Evolutionary conservation across 805 yeast genomes (phyloP).

Genomic region (Lachancea kluyveri): DNA sequence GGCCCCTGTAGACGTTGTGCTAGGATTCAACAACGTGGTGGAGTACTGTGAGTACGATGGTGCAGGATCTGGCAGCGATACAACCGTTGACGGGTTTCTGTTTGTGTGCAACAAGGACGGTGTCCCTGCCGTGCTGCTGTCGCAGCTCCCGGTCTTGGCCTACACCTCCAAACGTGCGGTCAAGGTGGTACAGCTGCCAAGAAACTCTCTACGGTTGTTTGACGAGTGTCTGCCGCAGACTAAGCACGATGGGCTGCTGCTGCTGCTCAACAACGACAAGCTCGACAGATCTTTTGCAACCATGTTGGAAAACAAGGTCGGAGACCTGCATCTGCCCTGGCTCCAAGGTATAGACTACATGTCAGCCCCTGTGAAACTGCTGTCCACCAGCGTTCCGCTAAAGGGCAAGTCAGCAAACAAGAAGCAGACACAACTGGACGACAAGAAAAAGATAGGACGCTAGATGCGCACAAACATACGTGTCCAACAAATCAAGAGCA

Average conservation of each 20-base stretch:
- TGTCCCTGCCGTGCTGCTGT: slow-evolving; percentile 42
- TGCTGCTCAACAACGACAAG: slow-evolving; percentile 18
- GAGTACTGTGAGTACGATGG: slow-evolving; percentile 41
- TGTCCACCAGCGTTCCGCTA: slow-evolving; percentile 6
- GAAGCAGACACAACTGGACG: too few species aligned
- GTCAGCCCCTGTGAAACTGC: slow-evolving; percentile 3
- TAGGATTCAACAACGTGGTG: slow-evolving; percentile 55
- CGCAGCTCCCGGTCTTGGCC: slow-evolving; percentile 53
- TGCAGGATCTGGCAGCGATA: slow-evolving; percentile 6
- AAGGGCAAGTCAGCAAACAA: too few species aligned
- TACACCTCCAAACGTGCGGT: slow-evolving; percentile 35
- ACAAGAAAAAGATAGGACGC: too few species aligned
- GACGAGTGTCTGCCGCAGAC: slow-evolving; percentile 7
- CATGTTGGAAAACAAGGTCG: slow-evolving; percentile 16
- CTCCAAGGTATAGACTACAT: slow-evolving; percentile 7
- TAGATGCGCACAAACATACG: too few species aligned
- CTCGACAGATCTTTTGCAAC: slow-evolving; percentile 16
- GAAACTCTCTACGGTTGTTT: slow-evolving; percentile 26
- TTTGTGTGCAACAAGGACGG: slow-evolving; percentile 60
- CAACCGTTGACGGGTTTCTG: slow-evolving; percentile 25
- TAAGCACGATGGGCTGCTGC: slow-evolving; percentile 19
- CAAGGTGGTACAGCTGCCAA: slow-evolving; percentile 57
- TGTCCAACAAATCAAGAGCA: too few species aligned
- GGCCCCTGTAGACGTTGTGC: slow-evolving; percentile 20
- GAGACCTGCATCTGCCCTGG: slow-evolving; percentile 21